These are phyloP conservation scores for Emmonsia crescens DNA, from an alignment of 2,329 filamentous ascomycete genomes.

Conservation along the genomic window DNA sequence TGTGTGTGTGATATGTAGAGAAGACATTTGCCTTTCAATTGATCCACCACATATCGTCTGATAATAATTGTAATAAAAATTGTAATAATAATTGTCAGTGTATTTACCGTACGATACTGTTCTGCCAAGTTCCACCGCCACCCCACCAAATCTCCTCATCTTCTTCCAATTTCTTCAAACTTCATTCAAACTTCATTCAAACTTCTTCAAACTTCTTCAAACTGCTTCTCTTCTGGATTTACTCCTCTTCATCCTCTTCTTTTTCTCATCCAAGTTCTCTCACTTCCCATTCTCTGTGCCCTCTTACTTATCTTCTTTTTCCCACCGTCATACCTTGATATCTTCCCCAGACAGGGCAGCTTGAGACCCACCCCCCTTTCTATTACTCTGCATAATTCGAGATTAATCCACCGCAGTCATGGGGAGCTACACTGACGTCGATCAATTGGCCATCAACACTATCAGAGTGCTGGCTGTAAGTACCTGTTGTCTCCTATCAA, in stretches of 20 bases:
- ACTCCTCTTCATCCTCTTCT: conserved; percentile 15
- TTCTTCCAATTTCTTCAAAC: neutral
- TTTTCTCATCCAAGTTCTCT: conserved; percentile 14
- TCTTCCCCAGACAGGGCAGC: neutral
- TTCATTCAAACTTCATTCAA: neutral
- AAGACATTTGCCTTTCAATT: too few species aligned
- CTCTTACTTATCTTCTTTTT: conserved; percentile 6
- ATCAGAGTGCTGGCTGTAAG: conserved; percentile 92
- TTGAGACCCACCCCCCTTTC: neutral
- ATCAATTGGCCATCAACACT: conserved; percentile 92
- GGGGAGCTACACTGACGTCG: conserved; percentile 69
- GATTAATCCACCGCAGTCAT: conserved; percentile 46
- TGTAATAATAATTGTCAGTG: too few species aligned
- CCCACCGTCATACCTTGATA: neutral
- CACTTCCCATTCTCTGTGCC: conserved; percentile 12
- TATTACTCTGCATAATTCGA: neutral
- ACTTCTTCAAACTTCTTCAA: neutral
- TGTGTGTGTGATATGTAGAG: too few species aligned
- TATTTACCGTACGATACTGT: too few species aligned
- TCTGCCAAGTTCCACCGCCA: too few species aligned
- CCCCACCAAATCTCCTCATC: too few species aligned
- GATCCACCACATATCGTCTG: too few species aligned
- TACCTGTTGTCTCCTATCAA: conserved; percentile 19
- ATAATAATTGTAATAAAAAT: too few species aligned
- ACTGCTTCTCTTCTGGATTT: conserved; percentile 7